Evolutionary conservation across 768 basidiomycete genomes (phyloP).

Genomic region (Lactifluus subvellereus): DNA sequence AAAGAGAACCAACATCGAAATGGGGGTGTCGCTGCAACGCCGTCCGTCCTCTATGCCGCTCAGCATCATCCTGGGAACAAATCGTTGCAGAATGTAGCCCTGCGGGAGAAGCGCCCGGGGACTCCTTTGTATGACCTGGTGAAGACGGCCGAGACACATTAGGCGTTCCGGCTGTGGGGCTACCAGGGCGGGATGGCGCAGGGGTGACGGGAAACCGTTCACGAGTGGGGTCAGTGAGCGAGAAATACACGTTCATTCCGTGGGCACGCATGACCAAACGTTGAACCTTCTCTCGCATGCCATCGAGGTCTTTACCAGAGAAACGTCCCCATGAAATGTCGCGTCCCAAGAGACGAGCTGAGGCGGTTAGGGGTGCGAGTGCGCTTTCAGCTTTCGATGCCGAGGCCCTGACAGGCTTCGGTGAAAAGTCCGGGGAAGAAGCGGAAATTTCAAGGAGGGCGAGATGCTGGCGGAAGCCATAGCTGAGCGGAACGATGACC

Average conservation of each 20-base stretch:
- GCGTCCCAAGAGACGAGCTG: conserved; percentile 46
- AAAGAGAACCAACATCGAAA: conserved; percentile 8
- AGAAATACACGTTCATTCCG: conserved; percentile 58
- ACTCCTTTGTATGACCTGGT: conserved; percentile 4
- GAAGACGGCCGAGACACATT: conserved; percentile 15
- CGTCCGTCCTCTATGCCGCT: conserved; percentile 1
- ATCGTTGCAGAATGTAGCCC: conserved; percentile 35
- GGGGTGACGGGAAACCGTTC: conserved; percentile 40
- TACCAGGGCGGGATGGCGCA: conserved; percentile 11
- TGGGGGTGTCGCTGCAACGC: conserved; percentile 13
- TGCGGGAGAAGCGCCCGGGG: conserved; percentile 33
- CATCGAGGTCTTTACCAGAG: conserved; percentile 48
- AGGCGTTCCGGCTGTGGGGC: conserved; percentile 10
- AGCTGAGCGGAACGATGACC: conserved; percentile 45
- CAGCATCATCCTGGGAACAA: conserved; percentile 7
- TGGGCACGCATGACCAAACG: conserved; percentile 52
- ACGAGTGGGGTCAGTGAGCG: conserved; percentile 54
- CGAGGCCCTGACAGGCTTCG: conserved; percentile 33
- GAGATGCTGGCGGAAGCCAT: conserved; percentile 43
- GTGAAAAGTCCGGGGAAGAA: conserved; percentile 38
- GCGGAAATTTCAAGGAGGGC: conserved; percentile 41
- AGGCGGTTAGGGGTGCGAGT: conserved; percentile 47
- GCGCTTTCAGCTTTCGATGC: conserved; percentile 40
- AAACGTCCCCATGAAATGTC: conserved; percentile 61
- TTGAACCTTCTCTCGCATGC: conserved; percentile 45